phyloP scores from a whole-genome alignment of 2,329 filamentous ascomycete genomes.

The Eutypa lata region DNA sequence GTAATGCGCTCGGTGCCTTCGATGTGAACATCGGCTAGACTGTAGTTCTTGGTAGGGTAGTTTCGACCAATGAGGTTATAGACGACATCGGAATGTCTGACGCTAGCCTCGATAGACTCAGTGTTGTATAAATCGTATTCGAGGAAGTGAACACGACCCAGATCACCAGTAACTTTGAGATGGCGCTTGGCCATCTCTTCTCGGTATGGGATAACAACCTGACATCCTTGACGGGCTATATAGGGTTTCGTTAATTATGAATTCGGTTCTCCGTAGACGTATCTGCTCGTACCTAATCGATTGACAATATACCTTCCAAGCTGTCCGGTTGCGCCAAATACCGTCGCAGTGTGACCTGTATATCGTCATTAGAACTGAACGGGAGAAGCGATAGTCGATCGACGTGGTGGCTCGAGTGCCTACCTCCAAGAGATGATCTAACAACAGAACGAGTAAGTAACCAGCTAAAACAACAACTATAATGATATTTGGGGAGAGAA shows the following conservation, averaged over 20 bases:
- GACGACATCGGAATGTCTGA: slow-evolving; percentile 94
- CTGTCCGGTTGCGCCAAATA: slow-evolving; percentile 96
- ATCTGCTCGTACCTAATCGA: slow-evolving; percentile 61
- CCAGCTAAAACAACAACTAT: slow-evolving; percentile 7
- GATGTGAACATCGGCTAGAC: slow-evolving; percentile 86
- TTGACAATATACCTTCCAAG: slow-evolving; percentile 97
- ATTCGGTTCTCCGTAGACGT: slow-evolving; percentile 15
- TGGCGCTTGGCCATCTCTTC: slow-evolving; percentile 98
- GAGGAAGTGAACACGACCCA: slow-evolving; percentile 84
- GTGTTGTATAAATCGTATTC: slow-evolving; percentile 96
- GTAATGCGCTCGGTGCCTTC: slow-evolving; percentile 90
- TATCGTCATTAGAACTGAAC: slow-evolving; percentile 14
- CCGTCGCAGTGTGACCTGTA: slow-evolving; percentile 88
- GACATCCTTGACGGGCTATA: slow-evolving; percentile 86
- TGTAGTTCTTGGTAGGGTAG: slow-evolving; percentile 98
- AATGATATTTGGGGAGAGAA: slow-evolving; percentile 8
- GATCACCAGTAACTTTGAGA: slow-evolving; percentile 91
- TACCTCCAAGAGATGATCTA: slow-evolving; percentile 86
- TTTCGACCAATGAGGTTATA: slow-evolving; percentile 94
- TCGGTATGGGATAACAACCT: slow-evolving; percentile 86
- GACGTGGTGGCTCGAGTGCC: slow-evolving; percentile 8
- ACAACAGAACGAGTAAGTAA: background rate
- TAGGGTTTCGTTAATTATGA: slow-evolving; percentile 24
- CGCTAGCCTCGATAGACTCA: slow-evolving; percentile 90
- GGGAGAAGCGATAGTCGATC: background rate